Evolutionary conservation across 129 eudicot species (phyloP), one percentile per base, ranked within the genome.

Genomic region (Gnaphalium uliginosum): DNA sequence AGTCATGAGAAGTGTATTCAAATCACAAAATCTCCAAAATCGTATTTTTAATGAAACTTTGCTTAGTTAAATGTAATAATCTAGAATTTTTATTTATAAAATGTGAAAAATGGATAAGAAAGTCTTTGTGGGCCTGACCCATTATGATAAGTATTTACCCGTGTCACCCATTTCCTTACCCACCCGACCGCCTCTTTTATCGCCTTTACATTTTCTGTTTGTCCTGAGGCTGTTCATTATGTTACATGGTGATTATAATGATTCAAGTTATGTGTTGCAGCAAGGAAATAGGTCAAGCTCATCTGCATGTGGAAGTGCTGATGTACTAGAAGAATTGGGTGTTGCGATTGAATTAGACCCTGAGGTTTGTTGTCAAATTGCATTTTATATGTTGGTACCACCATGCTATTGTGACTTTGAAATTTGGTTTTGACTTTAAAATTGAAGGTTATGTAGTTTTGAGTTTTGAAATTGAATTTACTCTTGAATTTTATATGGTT

Each of bases 271-370:
- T 74, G 60, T 72, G 21, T 76, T 81, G 68, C 91, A 92, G 97
- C 97, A 92, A 92, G 97, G 97, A 66, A 92, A 75, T 74, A 85
- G 97, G 69, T 92, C 97, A 61, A 89, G 97, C 76, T 92, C 97
- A 27, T 92, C 97, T 61, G 96, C 97, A 56, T 92, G 97, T 78
- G 97, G 97, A 66, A 92, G 98, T 85, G 98, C 98, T 0, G 98
- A 92, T 83, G 98, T 89, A 41, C 81, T 92, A 72, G 98, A 92
- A 80, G 94, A 84, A 76, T 79, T 92, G 80, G 98, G 98, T 43
- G 87, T 92, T 81, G 90, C 83, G 0, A 89, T 92, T 72, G 86
- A 84, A 41, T 87, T 92, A 78, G 92, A 85, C 1, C 92, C 98
- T 24, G 94, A 92, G 98, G 98, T 92, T 65, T 50, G 87, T 69